These are phyloP conservation scores for Puccinia hordei DNA, from an alignment of 1,284 basidiomycete genomes.

Conservation along the genomic window DNA sequence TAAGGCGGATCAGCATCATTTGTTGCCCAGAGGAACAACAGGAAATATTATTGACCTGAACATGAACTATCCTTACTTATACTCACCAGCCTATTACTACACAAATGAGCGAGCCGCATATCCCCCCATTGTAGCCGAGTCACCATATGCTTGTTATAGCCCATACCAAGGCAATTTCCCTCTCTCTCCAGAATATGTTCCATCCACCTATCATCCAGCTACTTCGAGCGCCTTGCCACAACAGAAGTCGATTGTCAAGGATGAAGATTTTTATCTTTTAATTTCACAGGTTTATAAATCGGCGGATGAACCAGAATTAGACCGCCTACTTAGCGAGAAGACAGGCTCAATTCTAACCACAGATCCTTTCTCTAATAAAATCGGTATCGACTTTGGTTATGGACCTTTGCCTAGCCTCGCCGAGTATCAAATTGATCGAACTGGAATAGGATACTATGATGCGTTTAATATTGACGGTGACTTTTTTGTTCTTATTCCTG, in stretches of 20 bases:
- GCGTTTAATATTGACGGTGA: slow-evolving; percentile 36
- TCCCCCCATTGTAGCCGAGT: neutral
- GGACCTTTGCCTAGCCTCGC: slow-evolving; percentile 24
- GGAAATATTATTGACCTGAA: neutral
- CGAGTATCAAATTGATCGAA: slow-evolving; percentile 34
- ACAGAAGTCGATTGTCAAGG: neutral
- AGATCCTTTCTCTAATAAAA: slow-evolving; percentile 40
- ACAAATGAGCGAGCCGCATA: neutral
- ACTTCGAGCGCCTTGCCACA: neutral
- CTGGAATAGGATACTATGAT: slow-evolving; percentile 15
- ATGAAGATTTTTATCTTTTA: slow-evolving; percentile 13
- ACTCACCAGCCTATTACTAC: neutral
- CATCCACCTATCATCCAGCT: neutral
- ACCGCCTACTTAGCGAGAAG: slow-evolving; percentile 19
- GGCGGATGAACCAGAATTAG: slow-evolving; percentile 11
- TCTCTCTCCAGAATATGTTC: neutral
- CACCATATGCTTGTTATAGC: neutral
- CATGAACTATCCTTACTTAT: slow-evolving; percentile 15
- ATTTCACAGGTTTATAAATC: slow-evolving; percentile 14
- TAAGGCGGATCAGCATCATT: neutral
- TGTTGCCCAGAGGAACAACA: slow-evolving; percentile 1
- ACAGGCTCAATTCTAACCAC: slow-evolving; percentile 17
- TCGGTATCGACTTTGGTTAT: slow-evolving; percentile 42
- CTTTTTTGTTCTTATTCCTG: slow-evolving; percentile 6
- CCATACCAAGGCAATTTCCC: slow-evolving; percentile 28